Evolutionary conservation across 1,284 basidiomycete genomes (phyloP).

Genomic region (Sporisorium graminicola): DNA sequence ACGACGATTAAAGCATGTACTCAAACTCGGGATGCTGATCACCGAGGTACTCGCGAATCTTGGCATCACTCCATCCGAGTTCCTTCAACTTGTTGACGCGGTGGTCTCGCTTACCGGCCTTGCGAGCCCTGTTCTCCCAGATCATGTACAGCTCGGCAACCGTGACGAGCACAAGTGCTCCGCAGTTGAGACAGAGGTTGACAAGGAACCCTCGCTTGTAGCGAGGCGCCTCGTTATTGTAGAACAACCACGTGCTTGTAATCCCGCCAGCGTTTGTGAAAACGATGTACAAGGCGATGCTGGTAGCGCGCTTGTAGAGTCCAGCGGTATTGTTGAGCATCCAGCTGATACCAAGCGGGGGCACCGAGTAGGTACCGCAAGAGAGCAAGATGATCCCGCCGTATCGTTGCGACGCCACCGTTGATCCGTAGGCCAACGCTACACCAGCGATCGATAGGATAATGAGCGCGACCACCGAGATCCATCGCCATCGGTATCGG

Average conservation of each 20-base stretch:
- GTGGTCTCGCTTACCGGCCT: slow-evolving; percentile 51
- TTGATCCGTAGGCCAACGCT: slow-evolving; percentile 50
- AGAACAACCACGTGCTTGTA: slow-evolving; percentile 56
- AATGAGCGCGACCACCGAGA: slow-evolving; percentile 40
- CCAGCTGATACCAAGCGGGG: slow-evolving; percentile 52
- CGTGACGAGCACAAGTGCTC: slow-evolving; percentile 42
- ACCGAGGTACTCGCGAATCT: slow-evolving; percentile 59
- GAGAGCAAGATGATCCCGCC: slow-evolving; percentile 60
- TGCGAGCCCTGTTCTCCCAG: slow-evolving; percentile 50
- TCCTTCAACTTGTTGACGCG: slow-evolving; percentile 45
- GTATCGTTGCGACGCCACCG: slow-evolving; percentile 40
- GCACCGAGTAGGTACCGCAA: slow-evolving; percentile 51
- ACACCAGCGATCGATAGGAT: slow-evolving; percentile 54
- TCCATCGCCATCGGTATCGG: slow-evolving; percentile 49
- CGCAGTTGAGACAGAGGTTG: slow-evolving; percentile 51
- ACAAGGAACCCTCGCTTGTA: slow-evolving; percentile 52
- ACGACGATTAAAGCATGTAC: slow-evolving; percentile 39
- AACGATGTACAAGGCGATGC: slow-evolving; percentile 57
- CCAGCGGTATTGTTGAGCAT: slow-evolving; percentile 55
- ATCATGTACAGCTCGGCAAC: slow-evolving; percentile 53
- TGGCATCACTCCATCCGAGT: slow-evolving; percentile 47
- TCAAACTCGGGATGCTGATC: slow-evolving; percentile 61
- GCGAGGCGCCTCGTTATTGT: slow-evolving; percentile 46
- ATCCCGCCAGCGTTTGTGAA: slow-evolving; percentile 62
- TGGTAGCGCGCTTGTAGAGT: slow-evolving; percentile 61